phyloP scores from a whole-genome alignment of 2,329 filamentous ascomycete species.

The Colletotrichum phormii region DNA sequence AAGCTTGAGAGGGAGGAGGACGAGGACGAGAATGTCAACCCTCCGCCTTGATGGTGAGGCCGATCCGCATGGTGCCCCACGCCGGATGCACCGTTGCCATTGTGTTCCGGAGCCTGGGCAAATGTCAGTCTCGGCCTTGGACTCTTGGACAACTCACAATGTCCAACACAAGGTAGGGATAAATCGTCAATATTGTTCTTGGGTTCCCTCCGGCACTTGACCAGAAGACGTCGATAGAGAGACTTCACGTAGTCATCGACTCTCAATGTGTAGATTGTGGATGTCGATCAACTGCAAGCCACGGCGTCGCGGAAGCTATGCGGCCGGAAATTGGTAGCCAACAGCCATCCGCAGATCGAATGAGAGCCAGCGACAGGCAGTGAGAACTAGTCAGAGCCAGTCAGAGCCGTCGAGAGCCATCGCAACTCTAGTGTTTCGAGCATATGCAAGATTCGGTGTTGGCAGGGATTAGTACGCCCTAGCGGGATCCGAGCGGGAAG shows the following conservation, averaged over 20 bases:
- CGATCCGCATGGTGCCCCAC: constrained; percentile 3
- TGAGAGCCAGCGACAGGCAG: neutral
- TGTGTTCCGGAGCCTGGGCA: neutral
- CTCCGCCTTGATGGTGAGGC: constrained; percentile 11
- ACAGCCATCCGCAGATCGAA: neutral
- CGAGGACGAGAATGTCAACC: neutral
- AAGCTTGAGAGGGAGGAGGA: neutral
- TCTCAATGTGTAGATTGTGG: neutral
- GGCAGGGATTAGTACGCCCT: constrained; percentile 30
- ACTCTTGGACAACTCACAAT: neutral
- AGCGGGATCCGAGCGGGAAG: constrained; percentile 35
- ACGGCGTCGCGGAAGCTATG: constrained; percentile 6
- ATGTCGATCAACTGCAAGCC: constrained; percentile 34
- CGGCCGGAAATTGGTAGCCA: constrained; percentile 8
- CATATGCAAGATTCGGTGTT: constrained; percentile 37
- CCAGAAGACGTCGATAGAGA: neutral
- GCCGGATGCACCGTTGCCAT: constrained; percentile 1
- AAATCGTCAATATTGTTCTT: neutral
- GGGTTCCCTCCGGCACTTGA: constrained; percentile 1
- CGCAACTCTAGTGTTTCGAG: constrained; percentile 35
- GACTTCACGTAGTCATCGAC: constrained; percentile 14
- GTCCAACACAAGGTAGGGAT: neutral
- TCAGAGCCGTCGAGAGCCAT: constrained; percentile 27
- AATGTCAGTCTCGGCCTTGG: constrained; percentile 5
- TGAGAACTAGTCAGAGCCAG: constrained; percentile 3